phyloP scores from a whole-genome alignment of 2,329 filamentous ascomycete species.

The Aspergillus sojae region DNA sequence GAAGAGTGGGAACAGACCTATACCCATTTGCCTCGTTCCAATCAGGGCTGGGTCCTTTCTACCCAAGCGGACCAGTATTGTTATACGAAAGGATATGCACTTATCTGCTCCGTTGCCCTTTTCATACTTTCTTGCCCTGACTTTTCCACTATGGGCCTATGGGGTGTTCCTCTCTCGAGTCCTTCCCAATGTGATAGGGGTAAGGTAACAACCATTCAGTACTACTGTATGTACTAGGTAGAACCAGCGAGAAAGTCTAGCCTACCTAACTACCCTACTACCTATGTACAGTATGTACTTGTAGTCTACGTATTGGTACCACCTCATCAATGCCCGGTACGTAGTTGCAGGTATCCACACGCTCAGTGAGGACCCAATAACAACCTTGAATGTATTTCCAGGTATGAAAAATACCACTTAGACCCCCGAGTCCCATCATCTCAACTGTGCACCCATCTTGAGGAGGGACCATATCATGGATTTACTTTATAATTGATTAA shows the following conservation, averaged over 20 bases:
- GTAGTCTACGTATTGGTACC: not conserved
- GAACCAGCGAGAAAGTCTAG: not conserved
- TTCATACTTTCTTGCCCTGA: not conserved
- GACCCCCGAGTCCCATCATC: not conserved
- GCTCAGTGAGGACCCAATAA: not conserved
- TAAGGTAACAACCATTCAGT: not conserved
- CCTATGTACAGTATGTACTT: not conserved
- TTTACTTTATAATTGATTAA: not conserved
- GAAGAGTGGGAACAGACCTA: too few species aligned
- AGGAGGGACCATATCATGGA: not conserved
- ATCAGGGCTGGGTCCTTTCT: too few species aligned
- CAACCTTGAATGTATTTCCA: not conserved
- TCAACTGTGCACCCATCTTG: slow-evolving; percentile 2
- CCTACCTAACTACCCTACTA: not conserved
- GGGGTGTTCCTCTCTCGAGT: not conserved
- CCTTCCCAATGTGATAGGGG: not conserved
- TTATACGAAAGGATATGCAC: too few species aligned
- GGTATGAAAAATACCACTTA: not conserved
- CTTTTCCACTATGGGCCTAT: not conserved
- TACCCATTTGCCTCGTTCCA: too few species aligned
- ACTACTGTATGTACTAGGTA: not conserved
- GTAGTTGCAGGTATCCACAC: not conserved
- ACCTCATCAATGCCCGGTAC: not conserved
- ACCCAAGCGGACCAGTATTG: too few species aligned
- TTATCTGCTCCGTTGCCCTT: too few species aligned